A percentile compares a stretch with the other conserved stretches of the same genome.
These are phyloP conservation scores for Trebouxiophyceae sp. DNA, from an alignment of 163 green algal species.

Conservation along the genomic window DNA sequence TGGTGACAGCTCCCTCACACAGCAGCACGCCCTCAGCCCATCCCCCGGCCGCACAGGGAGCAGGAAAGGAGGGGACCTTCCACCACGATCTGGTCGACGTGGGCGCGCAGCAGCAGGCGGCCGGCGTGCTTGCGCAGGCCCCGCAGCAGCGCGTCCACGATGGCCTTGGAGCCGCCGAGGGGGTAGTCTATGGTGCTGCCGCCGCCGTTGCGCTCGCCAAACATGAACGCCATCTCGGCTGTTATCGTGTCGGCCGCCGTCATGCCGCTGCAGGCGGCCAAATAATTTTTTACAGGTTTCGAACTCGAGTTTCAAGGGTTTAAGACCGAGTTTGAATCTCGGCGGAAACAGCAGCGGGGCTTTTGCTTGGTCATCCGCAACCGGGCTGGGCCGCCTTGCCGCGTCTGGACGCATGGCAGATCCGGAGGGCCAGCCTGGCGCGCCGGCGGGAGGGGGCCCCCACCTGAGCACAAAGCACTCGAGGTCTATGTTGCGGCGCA, in stretches of 20 bases:
- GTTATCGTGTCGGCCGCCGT: constrained; percentile 54
- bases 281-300: too few relatives aligned
- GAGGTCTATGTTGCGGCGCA: constrained; percentile 76
- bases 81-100: constrained; percentile 74
- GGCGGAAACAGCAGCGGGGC: background rate
- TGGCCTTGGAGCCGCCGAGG: constrained; percentile 57
- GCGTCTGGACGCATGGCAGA: too few relatives aligned
- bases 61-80: constrained; percentile 20
- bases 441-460: too few relatives aligned
- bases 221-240: constrained; percentile 70
- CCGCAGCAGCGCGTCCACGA: constrained; percentile 77
- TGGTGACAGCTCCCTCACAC: too few relatives aligned
- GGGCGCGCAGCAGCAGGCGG: constrained; percentile 46
- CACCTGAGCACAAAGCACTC: constrained; percentile 80
- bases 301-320: too few relatives aligned
- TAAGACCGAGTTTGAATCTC: too few relatives aligned
- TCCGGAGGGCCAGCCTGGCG: too few relatives aligned
- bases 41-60: too few relatives aligned
- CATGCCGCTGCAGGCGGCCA: constrained; percentile 55
- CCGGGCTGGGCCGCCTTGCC: too few relatives aligned
- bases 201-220: constrained; percentile 51
- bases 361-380: background rate
- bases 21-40: too few relatives aligned
- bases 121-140: constrained; percentile 78
- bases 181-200: constrained; percentile 70